phyloP scores from a whole-genome alignment of 352 stramenopile species.

The Poterioochromonas sp. region DNA sequence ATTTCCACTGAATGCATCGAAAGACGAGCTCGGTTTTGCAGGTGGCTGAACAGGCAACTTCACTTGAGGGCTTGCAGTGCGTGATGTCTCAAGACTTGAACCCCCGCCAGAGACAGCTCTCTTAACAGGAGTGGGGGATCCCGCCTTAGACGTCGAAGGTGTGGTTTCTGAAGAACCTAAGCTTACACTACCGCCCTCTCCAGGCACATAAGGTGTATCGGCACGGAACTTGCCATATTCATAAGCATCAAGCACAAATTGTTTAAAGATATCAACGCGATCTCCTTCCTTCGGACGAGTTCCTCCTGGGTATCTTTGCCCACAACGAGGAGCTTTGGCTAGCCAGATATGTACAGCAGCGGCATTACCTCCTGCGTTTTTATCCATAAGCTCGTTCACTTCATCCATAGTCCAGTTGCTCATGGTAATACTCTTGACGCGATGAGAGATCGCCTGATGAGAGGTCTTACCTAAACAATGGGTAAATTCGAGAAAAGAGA shows the following conservation, averaged over 20 bases:
- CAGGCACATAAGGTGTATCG: slow-evolving; percentile 12
- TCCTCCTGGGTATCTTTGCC: background rate
- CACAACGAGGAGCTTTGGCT: slow-evolving; percentile 35
- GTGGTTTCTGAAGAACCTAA: background rate
- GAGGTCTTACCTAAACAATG: slow-evolving; percentile 46
- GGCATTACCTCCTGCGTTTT: slow-evolving; percentile 64
- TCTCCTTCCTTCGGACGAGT: slow-evolving; percentile 18
- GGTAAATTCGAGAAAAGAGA: background rate
- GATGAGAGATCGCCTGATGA: slow-evolving; percentile 71
- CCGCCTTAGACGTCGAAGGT: background rate
- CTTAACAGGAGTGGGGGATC: background rate
- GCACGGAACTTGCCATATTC: background rate
- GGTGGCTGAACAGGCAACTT: background rate
- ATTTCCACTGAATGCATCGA: background rate
- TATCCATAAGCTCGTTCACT: slow-evolving; percentile 63
- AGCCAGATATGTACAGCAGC: slow-evolving; percentile 59
- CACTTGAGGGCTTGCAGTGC: background rate
- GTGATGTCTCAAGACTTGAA: background rate
- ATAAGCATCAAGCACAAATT: slow-evolving; percentile 21
- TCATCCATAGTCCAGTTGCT: slow-evolving; percentile 70
- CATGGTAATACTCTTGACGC: slow-evolving; percentile 75
- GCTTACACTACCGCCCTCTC: background rate
- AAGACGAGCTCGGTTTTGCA: background rate
- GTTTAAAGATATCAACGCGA: slow-evolving; percentile 28
- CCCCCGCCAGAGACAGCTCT: background rate